Evolutionary conservation across 73 alveolate genomes (phyloP).

Genomic region (Tetrahymena thermophila): DNA sequence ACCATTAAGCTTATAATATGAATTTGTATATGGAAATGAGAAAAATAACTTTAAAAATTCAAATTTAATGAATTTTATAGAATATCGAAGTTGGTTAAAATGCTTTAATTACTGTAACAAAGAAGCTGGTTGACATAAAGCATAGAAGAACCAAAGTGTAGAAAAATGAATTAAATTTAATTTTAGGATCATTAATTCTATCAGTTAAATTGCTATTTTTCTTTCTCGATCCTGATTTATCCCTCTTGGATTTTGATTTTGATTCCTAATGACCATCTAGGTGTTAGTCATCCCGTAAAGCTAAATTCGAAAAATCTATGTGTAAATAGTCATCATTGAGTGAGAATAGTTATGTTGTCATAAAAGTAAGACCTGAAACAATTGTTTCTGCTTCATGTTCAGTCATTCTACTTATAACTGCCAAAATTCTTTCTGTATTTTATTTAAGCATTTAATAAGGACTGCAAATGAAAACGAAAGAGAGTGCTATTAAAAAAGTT

Average conservation of each 20-base stretch:
- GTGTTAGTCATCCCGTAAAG: neutral
- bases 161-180: neutral
- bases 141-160: neutral
- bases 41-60: too few relatives aligned
- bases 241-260: neutral
- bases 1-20: too few relatives aligned
- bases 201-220: neutral
- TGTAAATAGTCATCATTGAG: neutral
- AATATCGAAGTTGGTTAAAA: too few relatives aligned
- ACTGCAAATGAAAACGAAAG: neutral
- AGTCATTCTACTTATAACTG: neutral
- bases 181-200: neutral
- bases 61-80: too few relatives aligned
- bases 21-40: too few relatives aligned
- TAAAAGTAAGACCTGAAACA: neutral
- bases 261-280: neutral
- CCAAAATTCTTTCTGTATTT: neutral
- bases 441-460: neutral
- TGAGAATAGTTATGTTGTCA: neutral
- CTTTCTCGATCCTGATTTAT: neutral
- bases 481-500: neutral
- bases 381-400: neutral
- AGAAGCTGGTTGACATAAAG: neutral
- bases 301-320: neutral
- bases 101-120: neutral